phyloP scores from a whole-genome alignment of 345 rosid species.

The rapeseed (Brassica napus) region DNA sequence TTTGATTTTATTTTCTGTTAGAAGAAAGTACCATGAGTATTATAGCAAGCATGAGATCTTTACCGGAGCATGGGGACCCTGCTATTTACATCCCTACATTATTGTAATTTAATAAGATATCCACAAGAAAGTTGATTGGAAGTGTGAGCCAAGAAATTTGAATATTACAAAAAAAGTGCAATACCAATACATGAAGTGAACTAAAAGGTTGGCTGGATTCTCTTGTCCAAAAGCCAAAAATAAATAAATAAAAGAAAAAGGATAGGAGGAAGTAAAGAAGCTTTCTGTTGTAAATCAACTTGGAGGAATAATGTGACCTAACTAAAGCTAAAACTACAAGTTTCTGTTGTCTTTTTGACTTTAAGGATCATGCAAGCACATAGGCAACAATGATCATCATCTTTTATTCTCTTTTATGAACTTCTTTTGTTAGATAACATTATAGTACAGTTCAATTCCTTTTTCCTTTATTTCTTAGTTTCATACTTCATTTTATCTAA shows the following conservation, averaged over 20 bases:
- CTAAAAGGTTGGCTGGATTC: constrained; percentile 35
- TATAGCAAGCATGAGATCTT: constrained; percentile 8
- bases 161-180: background rate
- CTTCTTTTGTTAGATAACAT: constrained; percentile 17
- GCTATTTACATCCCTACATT: background rate
- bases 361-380: constrained; percentile 39
- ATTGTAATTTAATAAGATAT: constrained; percentile 9
- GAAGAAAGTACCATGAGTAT: constrained; percentile 4
- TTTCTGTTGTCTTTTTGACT: constrained; percentile 39
- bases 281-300: constrained; percentile 34
- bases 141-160: constrained; percentile 10
- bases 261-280: background rate
- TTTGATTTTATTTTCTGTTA: background rate
- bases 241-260: background rate
- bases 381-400: constrained; percentile 27
- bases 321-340: constrained; percentile 43
- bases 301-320: constrained; percentile 29
- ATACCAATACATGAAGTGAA: constrained; percentile 22
- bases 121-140: constrained; percentile 23
- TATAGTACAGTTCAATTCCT: background rate
- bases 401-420: constrained; percentile 9
- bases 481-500: background rate
- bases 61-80: constrained; percentile 5
- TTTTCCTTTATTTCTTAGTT: background rate
- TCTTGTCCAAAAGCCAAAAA: constrained; percentile 27